These are phyloP conservation scores for Coemansia aciculifera DNA, from an alignment of 192 early-diverging fungal genomes.

Conservation along the genomic window DNA sequence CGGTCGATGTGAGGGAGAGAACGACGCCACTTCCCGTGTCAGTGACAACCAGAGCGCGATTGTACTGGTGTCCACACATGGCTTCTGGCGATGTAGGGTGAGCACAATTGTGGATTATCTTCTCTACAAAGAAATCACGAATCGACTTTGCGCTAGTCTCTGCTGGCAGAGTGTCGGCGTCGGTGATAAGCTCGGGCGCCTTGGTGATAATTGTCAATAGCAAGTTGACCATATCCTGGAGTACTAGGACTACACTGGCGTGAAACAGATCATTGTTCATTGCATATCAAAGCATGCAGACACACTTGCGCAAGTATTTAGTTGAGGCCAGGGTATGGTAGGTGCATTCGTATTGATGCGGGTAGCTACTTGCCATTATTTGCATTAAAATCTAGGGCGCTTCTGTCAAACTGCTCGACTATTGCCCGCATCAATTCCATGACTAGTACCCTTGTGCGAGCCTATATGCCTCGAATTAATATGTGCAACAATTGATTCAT, in stretches of 20 bases:
- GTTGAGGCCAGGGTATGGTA: not conserved
- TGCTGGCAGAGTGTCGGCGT: conserved; percentile 1
- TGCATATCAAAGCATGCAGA: not conserved
- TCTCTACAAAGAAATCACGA: conserved; percentile 49
- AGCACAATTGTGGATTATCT: conserved; percentile 24
- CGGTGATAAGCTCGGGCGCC: conserved; percentile 30
- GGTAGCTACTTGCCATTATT: conserved; percentile 12
- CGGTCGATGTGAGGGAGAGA: conserved; percentile 13
- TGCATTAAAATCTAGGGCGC: not conserved
- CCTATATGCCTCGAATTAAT: conserved; percentile 12
- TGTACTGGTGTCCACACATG: conserved; percentile 17
- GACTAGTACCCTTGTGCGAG: conserved; percentile 7
- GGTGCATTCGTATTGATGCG: not conserved
- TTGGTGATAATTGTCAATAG: conserved; percentile 21
- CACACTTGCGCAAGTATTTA: not conserved
- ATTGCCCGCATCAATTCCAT: conserved; percentile 39
- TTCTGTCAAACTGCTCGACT: conserved; percentile 41
- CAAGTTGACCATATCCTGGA: conserved; percentile 22
- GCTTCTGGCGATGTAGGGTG: conserved; percentile 2
- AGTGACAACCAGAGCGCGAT: conserved; percentile 10
- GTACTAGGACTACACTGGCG: conserved; percentile 17
- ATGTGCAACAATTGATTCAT: not conserved
- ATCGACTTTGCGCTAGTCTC: conserved; percentile 6
- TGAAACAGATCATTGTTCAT: not conserved
- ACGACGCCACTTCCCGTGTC: conserved; percentile 10